Base-by-base conservation (phyloP, 176 grass and related monocot genomes). In the Oryza punctata region DNA sequence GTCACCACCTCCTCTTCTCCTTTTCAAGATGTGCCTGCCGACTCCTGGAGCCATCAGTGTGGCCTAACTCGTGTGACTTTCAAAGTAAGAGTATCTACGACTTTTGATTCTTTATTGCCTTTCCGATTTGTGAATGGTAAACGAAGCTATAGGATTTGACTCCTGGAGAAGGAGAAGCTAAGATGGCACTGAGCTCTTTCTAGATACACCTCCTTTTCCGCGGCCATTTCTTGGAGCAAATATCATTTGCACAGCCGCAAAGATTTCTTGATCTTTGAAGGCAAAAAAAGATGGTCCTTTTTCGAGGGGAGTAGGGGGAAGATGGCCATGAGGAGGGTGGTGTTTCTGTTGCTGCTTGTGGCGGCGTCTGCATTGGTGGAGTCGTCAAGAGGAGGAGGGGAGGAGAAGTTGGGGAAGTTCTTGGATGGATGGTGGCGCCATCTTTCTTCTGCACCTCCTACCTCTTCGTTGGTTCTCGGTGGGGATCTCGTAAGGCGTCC, bases 401-500 rank as follows among this genome's bases (percentile, higher is more conserved):
- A 11, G 18, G 57, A 57, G 41, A 21, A 21, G 18, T 63, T 74
- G 73, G 59, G 63, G 73, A 33, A 2, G 67, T 73, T 78, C 67
- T 47, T 47, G 44, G 27, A 54, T 61, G 11, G 52, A 14, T 86
- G 88, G 84, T 46, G 61, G 47, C 61, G 15, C 33, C 68, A 63
- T 82, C 41, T 61, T 74, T 49, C 45, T 73, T 71, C 40, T 46
- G 6, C 73, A 44, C 14, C 59, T 1, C 18, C 72, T 72, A 21
- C 71, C 4, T 40, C 61, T 12, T 54, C 14, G 9, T 33, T 37
- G 6, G 19, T 86, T 73, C 12, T 79, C 16, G 67, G 78, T 69
- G 84, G 84, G 59, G 46, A 90, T 90, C 74, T 90, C 23, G 79
- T 90, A 83, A 86, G 84, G 0, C 57, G 30, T 13, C 0, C 29